A percentile compares a stretch with the other conserved stretches of the same genome.
Conservation (phyloP, 345 rosid genomes). For the Pugionium dolabratum region DNA sequence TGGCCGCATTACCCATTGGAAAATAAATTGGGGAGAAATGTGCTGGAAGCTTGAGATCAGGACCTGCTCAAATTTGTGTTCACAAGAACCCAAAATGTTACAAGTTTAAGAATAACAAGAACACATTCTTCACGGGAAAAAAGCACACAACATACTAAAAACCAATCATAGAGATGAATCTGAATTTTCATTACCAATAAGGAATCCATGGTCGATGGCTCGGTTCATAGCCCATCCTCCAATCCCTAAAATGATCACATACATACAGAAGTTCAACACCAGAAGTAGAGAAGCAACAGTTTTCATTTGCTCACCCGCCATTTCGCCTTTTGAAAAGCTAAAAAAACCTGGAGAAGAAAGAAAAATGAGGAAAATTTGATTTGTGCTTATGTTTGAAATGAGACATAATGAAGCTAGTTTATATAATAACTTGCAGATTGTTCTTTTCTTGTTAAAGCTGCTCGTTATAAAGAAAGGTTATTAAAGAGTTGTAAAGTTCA, state of each 20-base stretch:
- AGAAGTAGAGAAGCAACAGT: slow-evolving; percentile 63
- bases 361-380: not conserved
- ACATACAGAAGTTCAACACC: slow-evolving; percentile 83
- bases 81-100: slow-evolving; percentile 8
- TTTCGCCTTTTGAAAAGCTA: slow-evolving; percentile 31
- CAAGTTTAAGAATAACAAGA: slow-evolving; percentile 2
- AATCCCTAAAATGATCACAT: slow-evolving; percentile 65
- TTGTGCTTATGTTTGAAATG: slow-evolving; percentile 36
- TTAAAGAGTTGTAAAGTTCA: slow-evolving; percentile 60
- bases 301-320: slow-evolving; percentile 60
- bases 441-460: slow-evolving; percentile 87
- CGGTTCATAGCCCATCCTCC: slow-evolving; percentile 88
- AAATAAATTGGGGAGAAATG: slow-evolving; percentile 90
- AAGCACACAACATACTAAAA: slow-evolving; percentile 4
- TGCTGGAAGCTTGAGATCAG: slow-evolving; percentile 73
- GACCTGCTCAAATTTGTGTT: slow-evolving; percentile 49
- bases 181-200: slow-evolving; percentile 57
- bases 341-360: slow-evolving; percentile 13
- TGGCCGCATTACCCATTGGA: slow-evolving; percentile 98
- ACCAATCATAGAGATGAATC: slow-evolving; percentile 6
- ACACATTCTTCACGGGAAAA: slow-evolving; percentile 2
- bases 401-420: slow-evolving; percentile 27
- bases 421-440: slow-evolving; percentile 41
- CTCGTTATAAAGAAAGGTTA: slow-evolving; percentile 38
- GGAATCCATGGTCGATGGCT: slow-evolving; percentile 84